Evolutionary conservation across 2,329 filamentous ascomycete genomes (phyloP), one percentile per base, ranked within the genome.

Genomic region (Phyllosticta ampelicida): DNA sequence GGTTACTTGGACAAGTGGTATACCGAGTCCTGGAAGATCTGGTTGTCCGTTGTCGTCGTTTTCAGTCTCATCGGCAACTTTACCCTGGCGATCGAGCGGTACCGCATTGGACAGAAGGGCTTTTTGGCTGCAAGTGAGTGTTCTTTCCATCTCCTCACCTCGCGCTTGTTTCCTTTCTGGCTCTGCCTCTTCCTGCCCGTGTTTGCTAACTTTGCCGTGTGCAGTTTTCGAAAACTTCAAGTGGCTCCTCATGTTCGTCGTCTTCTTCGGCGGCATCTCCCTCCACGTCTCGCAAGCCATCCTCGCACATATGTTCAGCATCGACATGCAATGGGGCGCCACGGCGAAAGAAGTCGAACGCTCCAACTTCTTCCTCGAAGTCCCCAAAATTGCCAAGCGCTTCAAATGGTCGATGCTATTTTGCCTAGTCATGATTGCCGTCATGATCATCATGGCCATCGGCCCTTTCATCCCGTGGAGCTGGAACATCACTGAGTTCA

Each of bases 1-100:
- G 85, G 84, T 30, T 54, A 59, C 51, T 51, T 49, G 26, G 52
- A 54, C 52, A 59, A 59, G 48, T 59, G 28, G 36, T 59, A 54
- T 10, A 20, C 49, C n/a, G 56, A 59, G 52, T 59, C 56, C 8
- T 59, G 56, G 56, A 59, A 54, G 48, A 30, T 59, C 3, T 59
- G 56, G 56, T n/a, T 54, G 3, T 59, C 56, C n/a, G 51, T 59
- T 44, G 50, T 59, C 8, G 48, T 54, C 23, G 52, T 59, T 10
- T 59, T 59, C 52, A 54, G 48, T 20, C 19, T 54, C 4, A 19
- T 44, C 44, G 56, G 56, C 5, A 59, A 59, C 19, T 20, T 59
- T 3, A 52, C 51, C 2, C 44, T 59, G 26, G 56, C 56, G 3
- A 19, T 59, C 26, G 51, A 59, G 48, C 56, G 56, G 13, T 54